Evolutionary conservation across 2,329 filamentous ascomycete species (phyloP).

Genomic region (Arthroderma sp.): DNA sequence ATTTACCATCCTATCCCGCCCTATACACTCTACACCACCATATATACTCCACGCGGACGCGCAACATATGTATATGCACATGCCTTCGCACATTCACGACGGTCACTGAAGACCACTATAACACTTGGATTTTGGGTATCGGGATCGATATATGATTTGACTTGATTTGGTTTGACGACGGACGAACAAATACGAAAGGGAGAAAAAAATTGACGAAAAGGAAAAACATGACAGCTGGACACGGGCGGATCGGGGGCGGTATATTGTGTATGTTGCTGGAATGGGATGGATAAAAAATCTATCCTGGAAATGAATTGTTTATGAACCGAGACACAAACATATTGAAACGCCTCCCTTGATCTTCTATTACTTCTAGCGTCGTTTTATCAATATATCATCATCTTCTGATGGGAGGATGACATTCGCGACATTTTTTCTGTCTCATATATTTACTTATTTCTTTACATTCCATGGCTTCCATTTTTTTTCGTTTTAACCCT

Average conservation of each 20-base stretch:
- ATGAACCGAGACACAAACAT: background rate
- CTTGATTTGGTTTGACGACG: background rate
- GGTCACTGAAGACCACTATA: background rate
- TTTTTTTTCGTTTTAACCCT: background rate
- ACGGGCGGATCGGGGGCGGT: background rate
- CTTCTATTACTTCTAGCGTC: background rate
- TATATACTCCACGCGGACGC: background rate
- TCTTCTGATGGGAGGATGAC: background rate
- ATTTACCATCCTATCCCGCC: background rate
- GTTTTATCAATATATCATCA: background rate
- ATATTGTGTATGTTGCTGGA: background rate
- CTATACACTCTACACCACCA: background rate
- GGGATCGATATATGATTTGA: background rate
- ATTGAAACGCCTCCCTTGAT: background rate
- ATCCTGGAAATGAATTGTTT: background rate
- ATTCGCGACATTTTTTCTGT: background rate
- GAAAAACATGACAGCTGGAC: background rate
- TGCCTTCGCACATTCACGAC: background rate
- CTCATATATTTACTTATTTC: slow-evolving; percentile 7
- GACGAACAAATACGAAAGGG: background rate
- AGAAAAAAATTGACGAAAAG: background rate
- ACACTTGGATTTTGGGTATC: background rate
- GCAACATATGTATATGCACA: background rate
- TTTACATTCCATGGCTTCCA: background rate
- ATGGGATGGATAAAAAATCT: background rate